Evolutionary conservation across 768 basidiomycete genomes (phyloP).

Genomic region (Boletus patriciae): DNA sequence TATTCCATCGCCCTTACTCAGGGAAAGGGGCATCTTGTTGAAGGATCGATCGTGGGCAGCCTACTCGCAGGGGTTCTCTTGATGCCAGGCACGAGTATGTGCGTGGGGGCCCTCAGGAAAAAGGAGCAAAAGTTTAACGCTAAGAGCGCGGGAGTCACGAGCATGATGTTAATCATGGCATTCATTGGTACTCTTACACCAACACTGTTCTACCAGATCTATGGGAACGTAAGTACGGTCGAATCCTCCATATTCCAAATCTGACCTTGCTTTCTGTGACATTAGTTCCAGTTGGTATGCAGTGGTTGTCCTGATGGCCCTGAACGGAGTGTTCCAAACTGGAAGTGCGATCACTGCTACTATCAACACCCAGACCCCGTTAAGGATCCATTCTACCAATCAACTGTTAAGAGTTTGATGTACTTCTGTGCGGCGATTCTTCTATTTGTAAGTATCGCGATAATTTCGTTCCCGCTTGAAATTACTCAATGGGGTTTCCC

Average conservation of each 20-base stretch:
- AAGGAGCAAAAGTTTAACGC: conserved; percentile 99
- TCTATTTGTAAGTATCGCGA: conserved; percentile 65
- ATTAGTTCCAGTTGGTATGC: conserved; percentile 84
- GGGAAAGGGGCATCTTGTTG: conserved; percentile 90
- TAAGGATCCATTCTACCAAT: conserved; percentile 94
- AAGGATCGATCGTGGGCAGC: conserved; percentile 95
- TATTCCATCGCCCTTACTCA: conserved; percentile 89
- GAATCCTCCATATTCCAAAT: background rate
- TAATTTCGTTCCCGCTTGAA: background rate
- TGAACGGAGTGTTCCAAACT: conserved; percentile 39
- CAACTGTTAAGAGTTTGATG: conserved; percentile 93
- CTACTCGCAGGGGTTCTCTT: conserved; percentile 92
- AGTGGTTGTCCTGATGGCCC: conserved; percentile 63
- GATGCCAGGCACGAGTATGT: conserved; percentile 98
- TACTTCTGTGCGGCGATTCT: conserved; percentile 93
- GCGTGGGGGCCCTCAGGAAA: conserved; percentile 78
- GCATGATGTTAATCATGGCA: conserved; percentile 99
- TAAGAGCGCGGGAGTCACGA: conserved; percentile 98
- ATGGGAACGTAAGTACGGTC: conserved; percentile 77
- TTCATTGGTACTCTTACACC: conserved; percentile 95
- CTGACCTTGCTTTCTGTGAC: conserved; percentile 17
- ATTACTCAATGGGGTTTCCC: conserved; percentile 4
- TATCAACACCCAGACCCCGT: conserved; percentile 94
- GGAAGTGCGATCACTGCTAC: conserved; percentile 90
- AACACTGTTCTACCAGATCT: conserved; percentile 97